Conservation (phyloP, 768 basidiomycete genomes). For the Auricularia cornea region DNA sequence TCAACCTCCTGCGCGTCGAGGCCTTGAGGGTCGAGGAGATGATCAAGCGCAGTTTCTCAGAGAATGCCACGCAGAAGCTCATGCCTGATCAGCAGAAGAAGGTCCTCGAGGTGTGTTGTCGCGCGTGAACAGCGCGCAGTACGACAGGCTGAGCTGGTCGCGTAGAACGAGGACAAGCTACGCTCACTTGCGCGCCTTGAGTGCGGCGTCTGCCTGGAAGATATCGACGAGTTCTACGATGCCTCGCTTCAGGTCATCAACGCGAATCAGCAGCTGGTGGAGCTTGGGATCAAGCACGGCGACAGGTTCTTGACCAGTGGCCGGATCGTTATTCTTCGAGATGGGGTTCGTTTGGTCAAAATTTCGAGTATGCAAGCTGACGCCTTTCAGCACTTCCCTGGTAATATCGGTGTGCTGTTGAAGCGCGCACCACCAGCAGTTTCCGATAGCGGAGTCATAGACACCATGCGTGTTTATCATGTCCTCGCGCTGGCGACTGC, state of each 20-base stretch:
- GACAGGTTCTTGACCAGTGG: constrained; percentile 61
- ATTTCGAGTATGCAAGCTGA: background rate
- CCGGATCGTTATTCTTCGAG: constrained; percentile 73
- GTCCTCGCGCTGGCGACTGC: constrained; percentile 64
- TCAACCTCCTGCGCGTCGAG: constrained; percentile 93
- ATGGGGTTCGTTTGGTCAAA: constrained; percentile 50
- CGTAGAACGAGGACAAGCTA: constrained; percentile 64
- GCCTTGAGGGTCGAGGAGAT: constrained; percentile 96
- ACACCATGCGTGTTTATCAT: constrained; percentile 51
- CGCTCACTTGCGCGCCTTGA: constrained; percentile 52
- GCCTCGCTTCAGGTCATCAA: constrained; percentile 51
- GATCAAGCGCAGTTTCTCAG: constrained; percentile 98
- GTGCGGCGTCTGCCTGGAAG: constrained; percentile 60
- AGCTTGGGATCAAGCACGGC: constrained; percentile 53
- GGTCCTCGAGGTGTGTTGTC: constrained; percentile 64
- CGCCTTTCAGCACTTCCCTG: constrained; percentile 59
- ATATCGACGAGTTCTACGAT: constrained; percentile 75
- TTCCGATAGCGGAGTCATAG: constrained; percentile 34
- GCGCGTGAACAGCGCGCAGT: too few relatives aligned
- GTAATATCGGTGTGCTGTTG: constrained; percentile 62
- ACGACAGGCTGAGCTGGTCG: constrained; percentile 5
- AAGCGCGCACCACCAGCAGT: constrained; percentile 48
- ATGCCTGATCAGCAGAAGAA: constrained; percentile 90
- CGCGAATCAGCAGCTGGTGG: constrained; percentile 53
- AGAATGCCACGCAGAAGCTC: constrained; percentile 88